Percentiles rank a stretch among this genome's conserved stretches.
phyloP scores from a whole-genome alignment of 1,284 basidiomycete genomes.

The Porogramme epimiltina region DNA sequence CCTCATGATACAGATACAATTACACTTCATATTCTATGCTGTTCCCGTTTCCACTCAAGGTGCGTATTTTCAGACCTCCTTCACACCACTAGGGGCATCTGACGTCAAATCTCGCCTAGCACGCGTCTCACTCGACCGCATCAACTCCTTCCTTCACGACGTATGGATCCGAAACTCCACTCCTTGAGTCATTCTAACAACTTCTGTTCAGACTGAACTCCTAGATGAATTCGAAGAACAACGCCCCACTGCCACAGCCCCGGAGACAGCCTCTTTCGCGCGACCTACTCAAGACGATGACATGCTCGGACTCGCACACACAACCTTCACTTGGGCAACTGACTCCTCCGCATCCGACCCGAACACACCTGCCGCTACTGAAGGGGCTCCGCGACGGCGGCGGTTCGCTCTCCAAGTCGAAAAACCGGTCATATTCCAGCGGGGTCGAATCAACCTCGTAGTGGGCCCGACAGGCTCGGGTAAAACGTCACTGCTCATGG shows the following conservation, averaged over 20 bases:
- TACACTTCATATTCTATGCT: background rate
- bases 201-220: constrained; percentile 42
- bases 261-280: background rate
- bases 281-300: constrained; percentile 1
- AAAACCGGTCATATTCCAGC: constrained; percentile 55
- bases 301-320: constrained; percentile 39
- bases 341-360: constrained; percentile 8
- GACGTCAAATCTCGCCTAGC: constrained; percentile 25
- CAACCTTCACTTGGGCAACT: constrained; percentile 39
- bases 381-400: constrained; percentile 1
- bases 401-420: constrained; percentile 52
- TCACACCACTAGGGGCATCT: background rate
- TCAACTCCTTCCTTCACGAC: constrained; percentile 44
- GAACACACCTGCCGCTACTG: background rate
- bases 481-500: constrained; percentile 53
- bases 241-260: background rate
- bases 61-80: background rate
- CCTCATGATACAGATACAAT: background rate
- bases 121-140: constrained; percentile 44
- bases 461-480: constrained; percentile 61
- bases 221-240: constrained; percentile 39
- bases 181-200: background rate
- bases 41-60: constrained; percentile 1
- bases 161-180: background rate
- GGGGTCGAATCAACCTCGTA: constrained; percentile 59